These are phyloP conservation scores for Debaryomyces psychrophilus DNA, from an alignment of 1,139 yeast species.

Conservation along the genomic window DNA sequence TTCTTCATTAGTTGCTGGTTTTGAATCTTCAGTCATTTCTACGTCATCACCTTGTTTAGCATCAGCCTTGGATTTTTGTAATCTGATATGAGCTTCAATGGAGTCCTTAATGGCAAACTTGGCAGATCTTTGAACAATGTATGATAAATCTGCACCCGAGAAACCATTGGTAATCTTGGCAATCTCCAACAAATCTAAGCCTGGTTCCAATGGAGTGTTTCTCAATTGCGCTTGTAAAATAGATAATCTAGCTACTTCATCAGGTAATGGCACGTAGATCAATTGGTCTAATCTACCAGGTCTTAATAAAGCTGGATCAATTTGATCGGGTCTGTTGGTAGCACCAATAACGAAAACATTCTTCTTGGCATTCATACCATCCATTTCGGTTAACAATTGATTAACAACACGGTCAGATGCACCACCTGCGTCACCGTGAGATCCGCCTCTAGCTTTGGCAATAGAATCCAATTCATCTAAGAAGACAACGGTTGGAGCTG, in stretches of 20 bases:
- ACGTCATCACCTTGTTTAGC: conserved; percentile 59
- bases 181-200: conserved; percentile 82
- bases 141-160: conserved; percentile 98
- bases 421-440: conserved; percentile 94
- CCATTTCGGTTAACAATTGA: conserved; percentile 98
- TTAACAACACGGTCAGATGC: conserved; percentile 98
- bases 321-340: conserved; percentile 98
- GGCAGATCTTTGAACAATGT: conserved; percentile 97
- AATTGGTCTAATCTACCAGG: conserved; percentile 99
- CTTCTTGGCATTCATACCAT: conserved; percentile 99
- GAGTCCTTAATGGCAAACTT: conserved; percentile 98
- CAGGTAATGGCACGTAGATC: conserved; percentile 98
- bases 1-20: conserved; percentile 25
- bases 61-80: conserved; percentile 54
- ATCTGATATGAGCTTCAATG: conserved; percentile 76
- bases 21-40: conserved; percentile 51
- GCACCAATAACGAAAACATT: conserved; percentile 99
- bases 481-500: conserved; percentile 97
- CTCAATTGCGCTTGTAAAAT: conserved; percentile 95
- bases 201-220: conserved; percentile 98
- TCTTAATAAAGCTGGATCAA: conserved; percentile 97
- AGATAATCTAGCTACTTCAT: conserved; percentile 89
- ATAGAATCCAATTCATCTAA: conserved; percentile 97
- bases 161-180: conserved; percentile 94
- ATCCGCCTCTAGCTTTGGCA: conserved; percentile 96